Conservation (phyloP, 495 filamentous ascomycete genomes). For the Penicillium antarcticum region DNA sequence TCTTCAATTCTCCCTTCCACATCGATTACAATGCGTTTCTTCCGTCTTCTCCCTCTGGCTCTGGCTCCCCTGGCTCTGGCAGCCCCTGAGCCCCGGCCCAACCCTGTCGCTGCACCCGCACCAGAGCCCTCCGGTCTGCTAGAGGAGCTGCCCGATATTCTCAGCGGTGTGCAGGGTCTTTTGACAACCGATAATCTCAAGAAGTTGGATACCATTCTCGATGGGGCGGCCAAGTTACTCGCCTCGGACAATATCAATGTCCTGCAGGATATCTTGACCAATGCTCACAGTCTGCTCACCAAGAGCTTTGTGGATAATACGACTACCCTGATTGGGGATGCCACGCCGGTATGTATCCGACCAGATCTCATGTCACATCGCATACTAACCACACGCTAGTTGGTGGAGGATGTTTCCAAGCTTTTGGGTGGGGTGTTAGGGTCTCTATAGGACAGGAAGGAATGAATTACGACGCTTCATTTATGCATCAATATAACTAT, state of each 20-base stretch:
- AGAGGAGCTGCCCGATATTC: constrained; percentile 20
- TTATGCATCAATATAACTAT: constrained; percentile 1
- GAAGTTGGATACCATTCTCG: constrained; percentile 41
- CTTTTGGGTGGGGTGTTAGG: constrained; percentile 29
- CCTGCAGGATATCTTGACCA: constrained; percentile 30
- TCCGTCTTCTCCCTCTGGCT: constrained; percentile 26
- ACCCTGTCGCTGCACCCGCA: constrained; percentile 24
- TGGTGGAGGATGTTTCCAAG: constrained; percentile 33
- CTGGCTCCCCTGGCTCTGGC: constrained; percentile 32
- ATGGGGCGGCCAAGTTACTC: constrained; percentile 30
- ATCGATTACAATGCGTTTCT: constrained; percentile 25
- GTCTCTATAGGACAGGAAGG: constrained; percentile 11
- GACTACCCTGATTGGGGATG: constrained; percentile 46
- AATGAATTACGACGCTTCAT: constrained; percentile 3
- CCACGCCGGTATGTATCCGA: constrained; percentile 43
- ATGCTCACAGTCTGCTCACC: constrained; percentile 31
- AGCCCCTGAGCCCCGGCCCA: constrained; percentile 30
- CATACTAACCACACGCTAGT: constrained; percentile 10
- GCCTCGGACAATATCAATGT: constrained; percentile 27
- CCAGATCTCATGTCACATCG: no score
- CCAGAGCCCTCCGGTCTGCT: constrained; percentile 22
- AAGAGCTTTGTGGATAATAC: constrained; percentile 42
- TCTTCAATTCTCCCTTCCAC: not conserved
- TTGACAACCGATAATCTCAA: constrained; percentile 36
- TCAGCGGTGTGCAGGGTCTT: constrained; percentile 27